Percentiles rank a stretch among this genome's conserved stretches.
phyloP scores from a whole-genome alignment of 768 basidiomycete species.

The Kwoniella shandongensis region DNA sequence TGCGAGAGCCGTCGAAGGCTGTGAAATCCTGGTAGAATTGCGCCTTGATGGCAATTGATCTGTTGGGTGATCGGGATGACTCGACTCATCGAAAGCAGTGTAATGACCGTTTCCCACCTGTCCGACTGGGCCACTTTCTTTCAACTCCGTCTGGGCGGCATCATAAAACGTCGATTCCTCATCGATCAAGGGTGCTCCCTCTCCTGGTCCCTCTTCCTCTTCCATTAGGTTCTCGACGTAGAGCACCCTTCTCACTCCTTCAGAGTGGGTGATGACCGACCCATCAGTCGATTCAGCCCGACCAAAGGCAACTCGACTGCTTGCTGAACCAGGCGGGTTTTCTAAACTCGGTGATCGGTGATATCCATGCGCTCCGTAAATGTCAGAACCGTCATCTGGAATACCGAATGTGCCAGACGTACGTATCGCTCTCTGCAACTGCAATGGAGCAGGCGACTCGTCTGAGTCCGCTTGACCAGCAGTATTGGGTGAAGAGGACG shows the following conservation, averaged over 20 bases:
- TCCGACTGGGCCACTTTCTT: too few relatives aligned
- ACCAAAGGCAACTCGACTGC: constrained; percentile 1
- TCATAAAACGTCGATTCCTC: too few relatives aligned
- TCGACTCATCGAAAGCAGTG: too few relatives aligned
- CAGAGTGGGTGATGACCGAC: constrained; percentile 9
- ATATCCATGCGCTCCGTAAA: not conserved
- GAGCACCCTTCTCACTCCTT: constrained; percentile 13
- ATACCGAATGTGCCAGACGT: constrained; percentile 39
- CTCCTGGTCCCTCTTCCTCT: not conserved
- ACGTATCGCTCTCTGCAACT: constrained; percentile 25
- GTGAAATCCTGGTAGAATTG: too few relatives aligned
- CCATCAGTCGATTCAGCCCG: constrained; percentile 14
- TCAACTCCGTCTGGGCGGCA: too few relatives aligned
- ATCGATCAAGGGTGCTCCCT: too few relatives aligned
- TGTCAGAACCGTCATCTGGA: constrained; percentile 37
- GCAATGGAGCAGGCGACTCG: constrained; percentile 1
- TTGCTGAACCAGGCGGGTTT: not conserved
- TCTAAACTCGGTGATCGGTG: not conserved
- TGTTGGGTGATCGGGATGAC: too few relatives aligned
- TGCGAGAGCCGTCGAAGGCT: too few relatives aligned
- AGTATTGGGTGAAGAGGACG: constrained; percentile 1
- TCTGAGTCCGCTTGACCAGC: not conserved
- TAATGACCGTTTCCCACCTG: too few relatives aligned
- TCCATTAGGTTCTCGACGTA: constrained; percentile 25
- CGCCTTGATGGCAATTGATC: too few relatives aligned